Evolutionary conservation across 2,329 filamentous ascomycete genomes (phyloP).

Genomic region (Epichloe scottii): DNA sequence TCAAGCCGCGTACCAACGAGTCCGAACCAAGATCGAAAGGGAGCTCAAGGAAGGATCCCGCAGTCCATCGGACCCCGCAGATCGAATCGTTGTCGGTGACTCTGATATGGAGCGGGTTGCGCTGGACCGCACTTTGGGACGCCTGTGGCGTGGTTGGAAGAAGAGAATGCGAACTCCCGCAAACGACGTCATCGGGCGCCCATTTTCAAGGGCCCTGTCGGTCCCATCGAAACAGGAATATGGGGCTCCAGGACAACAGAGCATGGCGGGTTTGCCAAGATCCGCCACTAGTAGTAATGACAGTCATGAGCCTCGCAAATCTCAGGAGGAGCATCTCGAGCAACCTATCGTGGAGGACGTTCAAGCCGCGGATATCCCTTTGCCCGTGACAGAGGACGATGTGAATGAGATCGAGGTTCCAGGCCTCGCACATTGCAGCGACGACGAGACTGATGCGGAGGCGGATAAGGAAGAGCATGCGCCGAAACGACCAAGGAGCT

Average conservation of each 20-base stretch:
- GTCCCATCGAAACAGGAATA: conserved; percentile 21
- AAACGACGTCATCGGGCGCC: conserved; percentile 32
- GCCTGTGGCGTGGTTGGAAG: conserved; percentile 91
- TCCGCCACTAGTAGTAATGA: conserved; percentile 4
- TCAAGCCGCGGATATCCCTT: conserved; percentile 39
- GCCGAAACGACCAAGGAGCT: conserved; percentile 33
- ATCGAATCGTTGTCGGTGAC: conserved; percentile 74
- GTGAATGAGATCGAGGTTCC: conserved; percentile 72
- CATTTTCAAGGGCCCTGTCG: conserved; percentile 36
- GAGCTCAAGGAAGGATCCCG: conserved; percentile 40
- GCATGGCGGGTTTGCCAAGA: conserved; percentile 17
- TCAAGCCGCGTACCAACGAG: conserved; percentile 65
- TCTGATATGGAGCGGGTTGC: conserved; percentile 87
- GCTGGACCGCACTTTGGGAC: conserved; percentile 74
- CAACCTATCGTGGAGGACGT: conserved; percentile 15
- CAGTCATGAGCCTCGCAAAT: conserved; percentile 7
- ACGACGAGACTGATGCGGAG: conserved; percentile 44
- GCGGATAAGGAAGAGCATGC: conserved; percentile 22
- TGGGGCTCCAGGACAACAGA: conserved; percentile 21
- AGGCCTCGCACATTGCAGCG: conserved; percentile 48
- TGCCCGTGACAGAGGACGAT: conserved; percentile 56
- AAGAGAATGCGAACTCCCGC: conserved; percentile 58
- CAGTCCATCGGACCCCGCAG: conserved; percentile 36
- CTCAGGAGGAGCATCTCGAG: conserved; percentile 11
- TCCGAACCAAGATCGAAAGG: conserved; percentile 45